Evolutionary conservation across 179 eudicot genomes (phyloP).

Genomic region (Dionaea muscipula): DNA sequence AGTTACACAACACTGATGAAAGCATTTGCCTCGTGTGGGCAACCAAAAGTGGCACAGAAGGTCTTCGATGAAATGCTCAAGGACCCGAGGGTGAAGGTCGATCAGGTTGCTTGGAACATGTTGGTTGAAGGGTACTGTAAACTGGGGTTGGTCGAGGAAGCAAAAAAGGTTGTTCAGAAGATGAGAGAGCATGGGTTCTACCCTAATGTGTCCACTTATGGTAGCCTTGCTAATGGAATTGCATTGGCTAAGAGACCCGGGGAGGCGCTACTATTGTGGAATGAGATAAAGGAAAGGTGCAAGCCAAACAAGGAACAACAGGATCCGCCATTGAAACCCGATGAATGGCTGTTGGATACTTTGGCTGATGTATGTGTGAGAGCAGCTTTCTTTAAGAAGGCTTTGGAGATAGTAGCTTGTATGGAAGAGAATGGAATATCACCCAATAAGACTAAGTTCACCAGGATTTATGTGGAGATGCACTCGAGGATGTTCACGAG

Average conservation of each 20-base stretch:
- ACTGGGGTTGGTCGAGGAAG: conserved; percentile 66
- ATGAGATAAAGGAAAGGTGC: conserved; percentile 82
- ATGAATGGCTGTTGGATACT: conserved; percentile 72
- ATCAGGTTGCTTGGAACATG: conserved; percentile 92
- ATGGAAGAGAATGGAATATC: conserved; percentile 75
- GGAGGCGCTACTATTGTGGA: conserved; percentile 85
- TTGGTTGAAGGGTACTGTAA: conserved; percentile 78
- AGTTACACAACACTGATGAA: conserved; percentile 98
- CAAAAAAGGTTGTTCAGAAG: conserved; percentile 46
- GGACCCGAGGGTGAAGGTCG: conserved; percentile 78
- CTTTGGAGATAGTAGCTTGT: conserved; percentile 94
- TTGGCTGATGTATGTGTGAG: conserved; percentile 91
- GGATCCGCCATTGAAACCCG: conserved; percentile 50
- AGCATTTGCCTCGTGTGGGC: conserved; percentile 80
- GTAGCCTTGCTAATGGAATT: conserved; percentile 85
- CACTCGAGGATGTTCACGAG: conserved; percentile 98
- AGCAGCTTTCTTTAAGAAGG: conserved; percentile 92
- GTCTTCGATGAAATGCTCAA: conserved; percentile 89
- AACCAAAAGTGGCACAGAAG: conserved; percentile 67
- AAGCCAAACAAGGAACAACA: conserved; percentile 22
- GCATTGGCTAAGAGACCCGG: conserved; percentile 86
- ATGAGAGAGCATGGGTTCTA: conserved; percentile 67
- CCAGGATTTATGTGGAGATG: conserved; percentile 93
- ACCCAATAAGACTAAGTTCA: conserved; percentile 78
- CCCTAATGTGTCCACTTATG: conserved; percentile 81